Percentiles rank a stretch among this genome's conserved stretches.
Evolutionary conservation across 2,329 filamentous ascomycete species (phyloP).

Genomic region (Fusarium sp.): DNA sequence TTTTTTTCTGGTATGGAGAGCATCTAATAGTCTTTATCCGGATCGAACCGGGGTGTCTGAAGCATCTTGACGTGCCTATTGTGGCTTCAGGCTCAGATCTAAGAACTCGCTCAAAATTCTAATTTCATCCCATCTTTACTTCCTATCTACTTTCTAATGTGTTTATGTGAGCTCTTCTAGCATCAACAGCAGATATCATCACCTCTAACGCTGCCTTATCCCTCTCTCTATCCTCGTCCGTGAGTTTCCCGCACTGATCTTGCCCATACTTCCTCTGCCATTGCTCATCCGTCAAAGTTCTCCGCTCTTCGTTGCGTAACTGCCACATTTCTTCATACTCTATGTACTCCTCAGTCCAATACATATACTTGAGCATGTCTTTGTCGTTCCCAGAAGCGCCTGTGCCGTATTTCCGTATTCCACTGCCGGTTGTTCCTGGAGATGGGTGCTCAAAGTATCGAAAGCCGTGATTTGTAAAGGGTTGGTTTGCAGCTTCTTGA

Average conservation of each 20-base stretch:
- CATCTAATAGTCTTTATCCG: not conserved
- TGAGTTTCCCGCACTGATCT: not conserved
- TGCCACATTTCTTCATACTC: not conserved
- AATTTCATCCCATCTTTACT: not conserved
- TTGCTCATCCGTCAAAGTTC: not conserved
- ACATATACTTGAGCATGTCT: not conserved
- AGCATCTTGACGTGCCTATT: not conserved
- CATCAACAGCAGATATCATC: not conserved
- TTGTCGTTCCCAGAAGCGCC: not conserved
- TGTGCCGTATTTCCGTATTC: conserved; percentile 3
- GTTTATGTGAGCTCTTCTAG: not conserved
- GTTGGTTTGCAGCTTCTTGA: not conserved
- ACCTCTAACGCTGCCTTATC: not conserved
- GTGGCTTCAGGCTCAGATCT: not conserved
- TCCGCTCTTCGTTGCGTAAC: not conserved
- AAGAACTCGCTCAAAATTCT: not conserved
- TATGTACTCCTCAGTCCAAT: not conserved
- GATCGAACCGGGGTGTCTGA: not conserved
- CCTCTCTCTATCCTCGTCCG: not conserved
- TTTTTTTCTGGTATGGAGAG: not conserved
- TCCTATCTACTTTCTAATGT: no score
- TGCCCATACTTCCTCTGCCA: not conserved
- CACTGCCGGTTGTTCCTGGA: not conserved
- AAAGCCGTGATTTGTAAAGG: not conserved
- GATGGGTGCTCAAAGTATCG: conserved; percentile 11